Percentiles rank a stretch among this genome's conserved stretches.
Evolutionary conservation across 2,329 filamentous ascomycete genomes (phyloP).

Genomic region (Colletotrichum brevisporum): DNA sequence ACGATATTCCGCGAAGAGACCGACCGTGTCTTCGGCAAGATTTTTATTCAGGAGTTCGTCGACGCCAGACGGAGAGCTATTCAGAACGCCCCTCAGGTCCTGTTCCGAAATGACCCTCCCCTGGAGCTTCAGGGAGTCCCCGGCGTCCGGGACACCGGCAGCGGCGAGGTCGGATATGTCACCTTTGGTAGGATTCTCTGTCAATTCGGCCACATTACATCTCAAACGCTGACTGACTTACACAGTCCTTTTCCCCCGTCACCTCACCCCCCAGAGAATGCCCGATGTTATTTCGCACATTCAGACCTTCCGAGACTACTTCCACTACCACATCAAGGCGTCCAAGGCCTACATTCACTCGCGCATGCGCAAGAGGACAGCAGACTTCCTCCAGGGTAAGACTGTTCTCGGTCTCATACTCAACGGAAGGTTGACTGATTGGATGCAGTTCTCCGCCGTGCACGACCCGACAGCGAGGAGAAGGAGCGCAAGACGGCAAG

Average conservation of each 20-base stretch:
- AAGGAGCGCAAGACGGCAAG: conserved; percentile 98
- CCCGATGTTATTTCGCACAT: conserved; percentile 98
- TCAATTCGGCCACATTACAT: neutral
- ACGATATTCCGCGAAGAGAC: conserved; percentile 99
- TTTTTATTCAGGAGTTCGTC: conserved; percentile 98
- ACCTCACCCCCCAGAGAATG: conserved; percentile 90
- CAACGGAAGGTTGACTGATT: neutral
- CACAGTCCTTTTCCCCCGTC: conserved; percentile 92
- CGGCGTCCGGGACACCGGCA: conserved; percentile 81
- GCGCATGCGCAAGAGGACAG: conserved; percentile 96
- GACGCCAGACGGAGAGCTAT: conserved; percentile 95
- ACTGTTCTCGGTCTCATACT: neutral
- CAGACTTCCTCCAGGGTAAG: conserved; percentile 96
- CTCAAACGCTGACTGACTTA: conserved; percentile 39
- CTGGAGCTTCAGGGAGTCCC: conserved; percentile 90
- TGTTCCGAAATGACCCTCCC: conserved; percentile 95
- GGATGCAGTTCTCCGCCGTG: conserved; percentile 87
- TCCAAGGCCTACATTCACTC: conserved; percentile 99
- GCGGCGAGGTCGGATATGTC: conserved; percentile 94
- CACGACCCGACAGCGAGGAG: conserved; percentile 94
- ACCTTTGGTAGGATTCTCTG: conserved; percentile 82
- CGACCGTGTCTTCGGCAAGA: conserved; percentile 96
- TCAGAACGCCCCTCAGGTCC: conserved; percentile 97
- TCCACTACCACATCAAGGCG: conserved; percentile 99
- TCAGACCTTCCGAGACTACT: conserved; percentile 99